phyloP scores from a whole-genome alignment of 306 rosid genomes.

The Ziziphus jujuba region DNA sequence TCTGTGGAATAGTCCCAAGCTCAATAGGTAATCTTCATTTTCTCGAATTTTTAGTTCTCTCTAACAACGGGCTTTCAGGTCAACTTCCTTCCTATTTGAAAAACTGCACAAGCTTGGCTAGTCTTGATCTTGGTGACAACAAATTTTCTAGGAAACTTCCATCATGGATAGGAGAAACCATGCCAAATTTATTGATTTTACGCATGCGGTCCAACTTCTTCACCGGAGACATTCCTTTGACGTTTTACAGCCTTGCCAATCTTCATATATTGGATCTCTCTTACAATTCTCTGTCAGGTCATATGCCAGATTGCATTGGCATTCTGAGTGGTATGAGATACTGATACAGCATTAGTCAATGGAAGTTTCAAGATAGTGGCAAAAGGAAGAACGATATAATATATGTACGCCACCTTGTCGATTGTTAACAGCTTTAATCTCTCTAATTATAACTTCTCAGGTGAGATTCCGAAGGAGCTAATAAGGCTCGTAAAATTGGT shows the following conservation, averaged over 20 bases:
- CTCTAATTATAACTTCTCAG: background rate
- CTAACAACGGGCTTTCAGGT: background rate
- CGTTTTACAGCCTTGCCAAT: background rate
- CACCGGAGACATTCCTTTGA: background rate
- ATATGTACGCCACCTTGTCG: too few species aligned
- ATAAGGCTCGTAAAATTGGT: background rate
- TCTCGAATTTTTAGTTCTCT: background rate
- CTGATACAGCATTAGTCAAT: too few species aligned
- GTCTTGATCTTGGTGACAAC: slow-evolving; percentile 28
- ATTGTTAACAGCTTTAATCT: background rate
- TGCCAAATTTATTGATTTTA: background rate
- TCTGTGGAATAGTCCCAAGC: background rate
- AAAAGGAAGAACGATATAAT: background rate
- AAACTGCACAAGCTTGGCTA: background rate
- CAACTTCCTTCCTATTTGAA: slow-evolving; percentile 15
- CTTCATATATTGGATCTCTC: background rate
- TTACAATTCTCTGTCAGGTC: background rate
- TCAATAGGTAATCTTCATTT: background rate
- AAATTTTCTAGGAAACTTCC: background rate
- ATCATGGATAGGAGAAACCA: background rate
- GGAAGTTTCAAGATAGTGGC: background rate
- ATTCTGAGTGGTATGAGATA: background rate
- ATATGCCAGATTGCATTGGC: background rate
- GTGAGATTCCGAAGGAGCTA: background rate
- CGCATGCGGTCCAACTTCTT: background rate